These are phyloP conservation scores for Solanum medicagineum DNA, from an alignment of 257 asterid genomes.

Conservation along the genomic window DNA sequence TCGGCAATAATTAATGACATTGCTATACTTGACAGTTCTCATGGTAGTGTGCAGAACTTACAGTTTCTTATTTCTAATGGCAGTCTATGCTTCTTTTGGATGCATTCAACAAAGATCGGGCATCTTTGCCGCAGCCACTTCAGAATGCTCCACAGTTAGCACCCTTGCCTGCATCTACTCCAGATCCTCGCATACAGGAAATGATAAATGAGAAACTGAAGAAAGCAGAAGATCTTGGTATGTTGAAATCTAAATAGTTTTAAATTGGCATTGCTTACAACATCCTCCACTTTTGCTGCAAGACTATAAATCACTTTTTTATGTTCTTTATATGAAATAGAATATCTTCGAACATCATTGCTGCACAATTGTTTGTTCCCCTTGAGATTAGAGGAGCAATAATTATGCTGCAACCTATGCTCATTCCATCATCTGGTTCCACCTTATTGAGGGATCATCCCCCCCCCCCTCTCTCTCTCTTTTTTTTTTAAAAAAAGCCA, in stretches of 20 bases:
- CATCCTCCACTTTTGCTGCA: not conserved
- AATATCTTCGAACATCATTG: not conserved
- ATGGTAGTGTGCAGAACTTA: not conserved
- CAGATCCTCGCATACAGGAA: slow-evolving; percentile 87
- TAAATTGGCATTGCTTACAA: not conserved
- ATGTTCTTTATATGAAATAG: not conserved
- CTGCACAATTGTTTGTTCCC: not conserved
- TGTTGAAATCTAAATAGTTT: not conserved
- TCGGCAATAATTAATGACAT: not conserved
- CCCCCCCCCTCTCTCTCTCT: too few relatives aligned
- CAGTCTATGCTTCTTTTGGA: slow-evolving; percentile 95
- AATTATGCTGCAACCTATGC: not conserved
- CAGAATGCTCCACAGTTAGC: slow-evolving; percentile 45
- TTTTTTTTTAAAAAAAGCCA: not conserved
- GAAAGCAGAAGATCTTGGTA: slow-evolving; percentile 98
- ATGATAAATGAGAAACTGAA: slow-evolving; percentile 90
- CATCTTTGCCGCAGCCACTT: slow-evolving; percentile 82
- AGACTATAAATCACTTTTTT: not conserved
- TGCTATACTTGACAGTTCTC: not conserved
- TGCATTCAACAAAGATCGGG: slow-evolving; percentile 98
- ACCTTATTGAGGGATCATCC: not conserved
- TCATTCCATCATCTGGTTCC: not conserved
- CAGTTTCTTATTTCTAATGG: slow-evolving; percentile 14
- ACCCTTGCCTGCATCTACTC: slow-evolving; percentile 56
- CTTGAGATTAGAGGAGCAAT: not conserved